Conservation (phyloP, 352 stramenopile species). For the Phytophthora ramorum region DNA sequence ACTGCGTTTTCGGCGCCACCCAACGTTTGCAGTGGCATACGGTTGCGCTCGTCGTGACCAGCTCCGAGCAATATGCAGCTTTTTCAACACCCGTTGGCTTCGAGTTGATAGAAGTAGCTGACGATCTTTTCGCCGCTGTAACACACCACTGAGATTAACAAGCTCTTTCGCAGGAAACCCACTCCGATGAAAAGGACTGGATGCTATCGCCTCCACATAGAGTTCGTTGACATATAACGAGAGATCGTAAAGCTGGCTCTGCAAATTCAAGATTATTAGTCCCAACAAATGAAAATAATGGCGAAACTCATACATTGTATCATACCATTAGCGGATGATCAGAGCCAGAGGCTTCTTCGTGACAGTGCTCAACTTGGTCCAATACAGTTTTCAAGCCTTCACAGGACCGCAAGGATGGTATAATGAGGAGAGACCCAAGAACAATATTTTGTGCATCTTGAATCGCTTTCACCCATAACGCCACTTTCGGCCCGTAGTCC, state of each 20-base stretch:
- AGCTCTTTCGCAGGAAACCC: conserved; percentile 33
- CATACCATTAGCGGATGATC: conserved; percentile 45
- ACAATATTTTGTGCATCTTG: conserved; percentile 28
- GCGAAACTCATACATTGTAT: background rate
- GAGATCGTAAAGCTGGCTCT: conserved; percentile 52
- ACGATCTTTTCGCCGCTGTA: conserved; percentile 42
- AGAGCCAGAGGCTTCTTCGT: conserved; percentile 29
- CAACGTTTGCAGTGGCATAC: conserved; percentile 8
- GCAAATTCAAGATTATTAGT: conserved; percentile 8
- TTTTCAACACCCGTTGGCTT: conserved; percentile 47
- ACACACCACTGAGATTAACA: conserved; percentile 22
- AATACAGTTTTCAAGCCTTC: conserved; percentile 36
- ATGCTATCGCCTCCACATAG: conserved; percentile 56
- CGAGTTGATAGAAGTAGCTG: conserved; percentile 43
- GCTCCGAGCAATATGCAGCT: conserved; percentile 36
- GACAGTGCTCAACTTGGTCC: conserved; percentile 29
- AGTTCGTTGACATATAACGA: conserved; percentile 44
- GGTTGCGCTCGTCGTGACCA: conserved; percentile 18
- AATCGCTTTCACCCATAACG: conserved; percentile 43
- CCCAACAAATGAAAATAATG: background rate
- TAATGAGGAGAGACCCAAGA: conserved; percentile 34
- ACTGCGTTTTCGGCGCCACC: background rate
- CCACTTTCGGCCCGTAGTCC: conserved; percentile 19
- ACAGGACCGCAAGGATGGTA: conserved; percentile 38
- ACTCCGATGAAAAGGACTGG: conserved; percentile 44